Conservation (phyloP, 345 rosid genomes). For the Boechera divaricarpa region DNA sequence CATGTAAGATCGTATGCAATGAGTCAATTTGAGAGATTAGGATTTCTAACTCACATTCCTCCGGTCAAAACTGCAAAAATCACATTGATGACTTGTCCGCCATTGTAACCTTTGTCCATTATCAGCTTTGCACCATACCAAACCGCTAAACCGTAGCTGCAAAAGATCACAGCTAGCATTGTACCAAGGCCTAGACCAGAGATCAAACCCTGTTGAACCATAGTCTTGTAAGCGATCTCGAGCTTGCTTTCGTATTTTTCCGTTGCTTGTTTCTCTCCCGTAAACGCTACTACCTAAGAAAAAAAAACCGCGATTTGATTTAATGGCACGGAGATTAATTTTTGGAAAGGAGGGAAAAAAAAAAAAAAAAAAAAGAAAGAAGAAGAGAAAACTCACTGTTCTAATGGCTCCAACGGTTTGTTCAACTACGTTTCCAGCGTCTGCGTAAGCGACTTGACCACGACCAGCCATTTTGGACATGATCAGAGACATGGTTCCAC, state of each 20-base stretch:
- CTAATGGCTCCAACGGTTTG: conserved; percentile 83
- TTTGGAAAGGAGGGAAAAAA: no score
- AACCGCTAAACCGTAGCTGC: conserved; percentile 64
- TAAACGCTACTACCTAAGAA: conserved; percentile 83
- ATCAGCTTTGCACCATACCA: conserved; percentile 82
- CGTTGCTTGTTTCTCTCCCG: conserved; percentile 78
- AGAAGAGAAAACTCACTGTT: conserved; percentile 59
- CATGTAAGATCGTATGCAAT: background rate
- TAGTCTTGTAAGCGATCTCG: conserved; percentile 59
- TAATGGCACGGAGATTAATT: background rate
- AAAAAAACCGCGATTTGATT: background rate
- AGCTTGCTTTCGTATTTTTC: conserved; percentile 65
- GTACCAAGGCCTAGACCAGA: conserved; percentile 75
- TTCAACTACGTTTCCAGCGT: conserved; percentile 87
- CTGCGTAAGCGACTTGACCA: conserved; percentile 81
- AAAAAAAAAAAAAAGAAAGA: no score
- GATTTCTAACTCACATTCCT: conserved; percentile 63
- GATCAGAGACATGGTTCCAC: conserved; percentile 60
- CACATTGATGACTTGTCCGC: conserved; percentile 76
- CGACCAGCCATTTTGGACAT: conserved; percentile 75
- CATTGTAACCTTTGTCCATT: conserved; percentile 66
- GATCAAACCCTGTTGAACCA: conserved; percentile 67
- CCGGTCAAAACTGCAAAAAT: conserved; percentile 72
- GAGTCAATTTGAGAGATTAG: background rate
- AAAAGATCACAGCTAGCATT: conserved; percentile 53